Evolutionary conservation across 179 eudicot genomes (phyloP).

Genomic region (Actinidia polygama): DNA sequence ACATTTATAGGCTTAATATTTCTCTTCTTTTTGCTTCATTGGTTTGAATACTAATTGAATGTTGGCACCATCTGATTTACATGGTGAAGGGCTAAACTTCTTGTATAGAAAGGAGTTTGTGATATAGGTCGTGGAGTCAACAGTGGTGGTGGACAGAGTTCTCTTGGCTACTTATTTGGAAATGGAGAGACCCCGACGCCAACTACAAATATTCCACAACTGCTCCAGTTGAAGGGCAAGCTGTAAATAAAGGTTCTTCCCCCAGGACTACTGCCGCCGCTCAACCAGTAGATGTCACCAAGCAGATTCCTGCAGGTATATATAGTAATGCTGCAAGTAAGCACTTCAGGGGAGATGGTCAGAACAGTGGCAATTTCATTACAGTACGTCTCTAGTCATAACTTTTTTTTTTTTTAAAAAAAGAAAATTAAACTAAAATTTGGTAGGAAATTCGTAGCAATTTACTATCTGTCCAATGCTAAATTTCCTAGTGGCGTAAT

Average conservation of each 20-base stretch:
- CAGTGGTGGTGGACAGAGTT: conserved; percentile 79
- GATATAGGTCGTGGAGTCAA: conserved; percentile 76
- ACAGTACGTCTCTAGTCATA: conserved; percentile 38
- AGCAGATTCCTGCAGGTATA: conserved; percentile 71
- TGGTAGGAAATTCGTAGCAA: background rate
- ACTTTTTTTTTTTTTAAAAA: background rate
- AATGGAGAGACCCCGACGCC: conserved; percentile 65
- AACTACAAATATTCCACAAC: conserved; percentile 33
- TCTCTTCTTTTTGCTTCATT: background rate
- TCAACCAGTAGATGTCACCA: conserved; percentile 44
- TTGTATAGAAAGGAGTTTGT: background rate
- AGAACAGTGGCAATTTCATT: conserved; percentile 72
- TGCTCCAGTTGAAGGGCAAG: conserved; percentile 28
- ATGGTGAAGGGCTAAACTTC: conserved; percentile 13
- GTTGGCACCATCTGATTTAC: no score
- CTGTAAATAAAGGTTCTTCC: conserved; percentile 37
- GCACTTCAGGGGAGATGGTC: conserved; percentile 67
- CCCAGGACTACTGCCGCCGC: conserved; percentile 38
- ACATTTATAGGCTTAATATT: background rate
- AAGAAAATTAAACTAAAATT: background rate
- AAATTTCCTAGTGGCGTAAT: background rate
- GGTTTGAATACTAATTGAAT: background rate
- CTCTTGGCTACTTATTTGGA: conserved; percentile 72
- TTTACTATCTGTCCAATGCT: background rate
- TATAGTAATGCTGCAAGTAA: conserved; percentile 53